Base-by-base conservation (phyloP, 2,329 filamentous ascomycete species). In the Ophiostoma himal-ulmi region DNA sequence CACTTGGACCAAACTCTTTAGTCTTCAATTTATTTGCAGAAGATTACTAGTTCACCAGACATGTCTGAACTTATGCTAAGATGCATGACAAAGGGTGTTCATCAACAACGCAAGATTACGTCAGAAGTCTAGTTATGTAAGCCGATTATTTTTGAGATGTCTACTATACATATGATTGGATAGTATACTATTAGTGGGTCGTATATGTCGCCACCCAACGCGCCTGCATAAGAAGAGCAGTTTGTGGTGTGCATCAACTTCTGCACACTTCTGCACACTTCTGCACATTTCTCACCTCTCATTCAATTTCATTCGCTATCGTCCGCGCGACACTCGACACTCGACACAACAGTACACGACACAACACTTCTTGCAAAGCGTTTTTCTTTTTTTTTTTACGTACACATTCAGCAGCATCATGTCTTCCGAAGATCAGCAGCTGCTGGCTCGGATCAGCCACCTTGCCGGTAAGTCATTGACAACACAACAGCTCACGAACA, bases 381-480 rank as follows among this genome's bases (percentile, higher is more conserved):
- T 44, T 44, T 44, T 14, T 44, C 1, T 14, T 13, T 13, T n/a
- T 37, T n/a, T 8, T 6, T 37, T 22, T 39, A 36, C 30, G 11
- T 39, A 22, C 4, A 22, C 5, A 1, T 39, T 20, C 8, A 5
- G 4, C 36, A 65, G 34, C 5, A 36, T 17, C 68, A 75, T 85
- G 82, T 79, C 82, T 13, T 78, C 81, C 69, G 83, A 86, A 75
- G 82, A 86, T 70, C 82, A 82, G 75, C 83, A 85, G 71, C 78
- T 88, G 73, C 78, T 86, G 75, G 84, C 83, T 69, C 81, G 81
- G 74, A 88, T 88, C 76, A 79, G 82, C 75, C 81, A 81, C 60
- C 77, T 86, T 69, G 82, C 85, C 71, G 82, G 84, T 84, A 77
- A 57, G 69, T 54, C 22, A n/a, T 41, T 3, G 37, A 10, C 60